Conservation (phyloP, 768 basidiomycete genomes). For the Leucogyrophana mollusca region DNA sequence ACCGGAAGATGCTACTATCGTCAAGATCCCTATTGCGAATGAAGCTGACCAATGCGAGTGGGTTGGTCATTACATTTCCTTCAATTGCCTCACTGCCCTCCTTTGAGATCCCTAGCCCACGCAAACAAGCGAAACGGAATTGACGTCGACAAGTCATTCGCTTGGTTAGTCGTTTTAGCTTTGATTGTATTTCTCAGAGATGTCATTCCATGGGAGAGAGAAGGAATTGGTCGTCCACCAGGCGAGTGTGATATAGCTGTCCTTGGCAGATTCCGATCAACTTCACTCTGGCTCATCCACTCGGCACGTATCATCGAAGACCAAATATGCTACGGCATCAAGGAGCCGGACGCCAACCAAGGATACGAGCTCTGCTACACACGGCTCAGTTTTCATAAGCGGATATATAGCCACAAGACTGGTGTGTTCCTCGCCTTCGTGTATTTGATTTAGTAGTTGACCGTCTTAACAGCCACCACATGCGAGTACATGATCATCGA, state of each 20-base stretch:
- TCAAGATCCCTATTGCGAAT: conserved; percentile 80
- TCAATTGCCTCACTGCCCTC: neutral
- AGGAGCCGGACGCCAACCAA: conserved; percentile 75
- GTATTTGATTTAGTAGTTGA: neutral
- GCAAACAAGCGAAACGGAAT: conserved; percentile 81
- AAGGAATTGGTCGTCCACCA: conserved; percentile 49
- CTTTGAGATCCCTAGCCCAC: conserved; percentile 78
- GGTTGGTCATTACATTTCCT: conserved; percentile 17
- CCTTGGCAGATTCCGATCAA: neutral
- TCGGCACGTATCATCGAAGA: conserved; percentile 74
- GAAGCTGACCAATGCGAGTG: conserved; percentile 51
- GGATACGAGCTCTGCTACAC: conserved; percentile 73
- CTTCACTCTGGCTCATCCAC: conserved; percentile 53
- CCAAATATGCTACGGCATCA: conserved; percentile 80
- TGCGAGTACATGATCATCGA: conserved; percentile 88
- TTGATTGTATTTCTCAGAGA: conserved; percentile 81
- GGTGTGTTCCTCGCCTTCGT: conserved; percentile 40
- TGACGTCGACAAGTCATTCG: conserved; percentile 78
- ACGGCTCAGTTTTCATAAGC: conserved; percentile 79
- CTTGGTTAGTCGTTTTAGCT: conserved; percentile 37
- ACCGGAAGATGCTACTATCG: conserved; percentile 50
- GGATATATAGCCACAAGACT: conserved; percentile 78
- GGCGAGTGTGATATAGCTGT: conserved; percentile 22
- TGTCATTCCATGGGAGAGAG: conserved; percentile 68
- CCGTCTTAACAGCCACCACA: conserved; percentile 60